phyloP scores from a whole-genome alignment of 768 basidiomycete species.

The Russula sp. region DNA sequence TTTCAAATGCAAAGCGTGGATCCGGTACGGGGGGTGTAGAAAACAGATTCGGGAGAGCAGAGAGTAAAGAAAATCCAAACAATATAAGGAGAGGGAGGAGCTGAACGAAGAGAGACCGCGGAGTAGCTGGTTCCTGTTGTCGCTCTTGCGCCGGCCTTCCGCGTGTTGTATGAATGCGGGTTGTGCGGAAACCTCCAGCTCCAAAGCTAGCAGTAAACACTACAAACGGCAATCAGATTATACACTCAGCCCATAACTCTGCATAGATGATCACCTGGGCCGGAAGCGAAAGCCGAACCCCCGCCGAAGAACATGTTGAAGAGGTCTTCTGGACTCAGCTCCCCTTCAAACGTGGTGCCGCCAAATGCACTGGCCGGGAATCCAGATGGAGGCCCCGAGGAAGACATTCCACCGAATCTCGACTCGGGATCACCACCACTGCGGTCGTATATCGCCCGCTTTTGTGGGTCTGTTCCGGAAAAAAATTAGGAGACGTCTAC shows the following conservation, averaged over 20 bases:
- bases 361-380: constrained; percentile 51
- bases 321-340: constrained; percentile 91
- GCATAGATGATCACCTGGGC: constrained; percentile 41
- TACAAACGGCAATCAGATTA: constrained; percentile 31
- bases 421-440: constrained; percentile 88
- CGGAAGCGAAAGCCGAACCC: constrained; percentile 54
- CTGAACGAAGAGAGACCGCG: constrained; percentile 67
- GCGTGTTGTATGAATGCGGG: constrained; percentile 50
- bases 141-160: constrained; percentile 36
- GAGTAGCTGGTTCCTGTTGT: constrained; percentile 45
- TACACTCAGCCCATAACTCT: constrained; percentile 15
- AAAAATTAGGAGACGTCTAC: constrained; percentile 1
- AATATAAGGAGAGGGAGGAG: constrained; percentile 82
- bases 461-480: constrained; percentile 64
- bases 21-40: constrained; percentile 65
- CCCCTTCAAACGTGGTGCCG: constrained; percentile 61
- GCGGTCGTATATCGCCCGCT: constrained; percentile 81
- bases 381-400: constrained; percentile 42
- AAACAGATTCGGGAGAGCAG: constrained; percentile 76
- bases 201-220: constrained; percentile 81
- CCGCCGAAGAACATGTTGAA: constrained; percentile 99
- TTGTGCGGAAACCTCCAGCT: constrained; percentile 76
- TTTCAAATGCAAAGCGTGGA: constrained; percentile 71
- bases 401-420: constrained; percentile 65
- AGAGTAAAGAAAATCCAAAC: constrained; percentile 79